Base-by-base conservation (phyloP, 2,329 filamentous ascomycete species). In the Cladobotryum protrusum region DNA sequence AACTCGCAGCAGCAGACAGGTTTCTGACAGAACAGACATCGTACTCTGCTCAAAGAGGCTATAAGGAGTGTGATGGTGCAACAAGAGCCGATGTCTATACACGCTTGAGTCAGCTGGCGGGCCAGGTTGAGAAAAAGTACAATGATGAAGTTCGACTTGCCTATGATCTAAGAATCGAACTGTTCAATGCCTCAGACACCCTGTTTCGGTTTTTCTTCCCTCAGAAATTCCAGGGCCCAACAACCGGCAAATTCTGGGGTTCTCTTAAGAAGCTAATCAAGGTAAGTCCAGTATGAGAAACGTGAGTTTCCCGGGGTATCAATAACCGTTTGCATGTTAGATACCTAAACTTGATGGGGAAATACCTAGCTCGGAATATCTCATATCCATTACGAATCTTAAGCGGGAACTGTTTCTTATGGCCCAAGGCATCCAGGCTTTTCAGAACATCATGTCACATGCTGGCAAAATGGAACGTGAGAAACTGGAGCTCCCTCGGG, bases 141-240 rank as follows among this genome's bases (percentile, higher is more conserved):
- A 54, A 43, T 32, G 61, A 64, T 54, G 41, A 49, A 44, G 46
- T 56, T n/a, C 53, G 59, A 19, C 55, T 56, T 17, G 48, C 52
- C 20, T 64, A 70, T 19, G 65, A 71, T 19, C 59, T 61, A 9
- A 61, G 61, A 2, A 55, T 72, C 8, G 70, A 70, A 32, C 55
- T 75, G 1, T 68, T 72, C 48, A 74, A 73, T 50, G 63, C 63
- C 29, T 66, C 67, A 2, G 67, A 73, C 34, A 52, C 59, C 2
- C 33, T 74, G 1, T 73, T 72, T 52, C 59, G 59, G 7, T 68
- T 75, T 35, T 77, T 75, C 50, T 59, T 76, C 7, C 72, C 73
- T 1, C 35, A 56, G 0, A 50, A 58, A 1, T 65, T 66, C 18
- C 56, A 66, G 8, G 67, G 65, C 0, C 65, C 70, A 0, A 75